phyloP scores from a whole-genome alignment of 331 rosid genomes.

The Pyrus hybrid region DNA sequence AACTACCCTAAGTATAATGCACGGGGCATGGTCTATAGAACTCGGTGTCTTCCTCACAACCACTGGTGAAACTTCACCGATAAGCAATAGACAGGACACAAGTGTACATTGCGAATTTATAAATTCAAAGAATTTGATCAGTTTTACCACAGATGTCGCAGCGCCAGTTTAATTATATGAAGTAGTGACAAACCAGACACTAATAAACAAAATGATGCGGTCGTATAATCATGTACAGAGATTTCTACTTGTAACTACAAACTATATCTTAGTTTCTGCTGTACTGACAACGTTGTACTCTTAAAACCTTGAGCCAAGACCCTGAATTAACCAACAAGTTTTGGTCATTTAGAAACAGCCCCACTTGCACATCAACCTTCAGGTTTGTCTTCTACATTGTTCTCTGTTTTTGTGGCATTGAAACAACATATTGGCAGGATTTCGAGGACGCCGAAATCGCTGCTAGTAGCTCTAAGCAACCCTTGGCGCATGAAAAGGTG shows the following conservation, averaged over 20 bases:
- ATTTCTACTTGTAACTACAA: neutral
- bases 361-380: neutral
- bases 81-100: neutral
- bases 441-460: neutral
- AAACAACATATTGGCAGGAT: neutral
- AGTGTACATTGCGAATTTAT: neutral
- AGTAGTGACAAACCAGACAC: neutral
- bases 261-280: neutral
- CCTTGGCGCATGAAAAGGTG: neutral
- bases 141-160: neutral
- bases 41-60: neutral
- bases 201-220: neutral
- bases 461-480: neutral
- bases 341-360: neutral
- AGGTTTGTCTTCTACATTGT: neutral
- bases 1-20: neutral
- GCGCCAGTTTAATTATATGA: neutral
- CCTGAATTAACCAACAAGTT: neutral
- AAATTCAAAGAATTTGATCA: neutral
- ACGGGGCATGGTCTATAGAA: neutral
- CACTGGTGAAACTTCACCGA: neutral
- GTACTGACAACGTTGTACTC: neutral
- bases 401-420: neutral
- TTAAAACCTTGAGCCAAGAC: neutral
- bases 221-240: neutral